Evolutionary conservation across 2,329 filamentous ascomycete genomes (phyloP), one percentile per base, ranked within the genome.

Genomic region (Ascochyta pisi): DNA sequence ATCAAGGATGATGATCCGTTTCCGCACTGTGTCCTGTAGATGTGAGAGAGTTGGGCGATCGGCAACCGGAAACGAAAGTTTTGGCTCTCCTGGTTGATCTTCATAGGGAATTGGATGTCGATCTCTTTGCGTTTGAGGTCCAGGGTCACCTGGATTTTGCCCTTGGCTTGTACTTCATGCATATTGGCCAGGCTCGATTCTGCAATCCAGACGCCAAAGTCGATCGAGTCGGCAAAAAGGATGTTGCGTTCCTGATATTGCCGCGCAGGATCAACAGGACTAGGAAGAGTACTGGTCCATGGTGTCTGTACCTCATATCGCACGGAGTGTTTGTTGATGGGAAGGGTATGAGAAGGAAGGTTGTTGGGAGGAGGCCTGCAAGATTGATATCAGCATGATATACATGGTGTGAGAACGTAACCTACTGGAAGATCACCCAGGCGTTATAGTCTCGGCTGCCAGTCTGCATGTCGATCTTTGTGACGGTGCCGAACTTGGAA

Each of bases 121-220:
- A 86, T 50, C 35, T 79, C 75, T 54, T 78, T 79, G 4, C 73
- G 72, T 31, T 68, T 70, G 33, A 84, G 54, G 50, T 84, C 76
- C 5, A 83, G 62, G 9, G 70, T 67, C 41, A 83, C 52, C 15
- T 67, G 66, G 3, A 79, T 61, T 2, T 61, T 42, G 4, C 64
- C 62, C 5, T 57, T 37, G 3, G 70, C 50, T 13, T 63, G 58
- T 6, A 80, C 65, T 1, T 78, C 81, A 48, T 82, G 82, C 81
- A 90, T 84, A 8, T 80, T 73, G 69, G 87, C 83, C 81, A 92
- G 86, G 0, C 78, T 77, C 3, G 75, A 77, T 4, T 83, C 80
- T 1, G 80, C 74, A 1, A 82, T 64, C 75, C 86, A 80, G 37
- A 86, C 78, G 0, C 90, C 89, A 62, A 92, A 89, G 16, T 86